Evolutionary conservation across 2,329 filamentous ascomycete species (phyloP).

Genomic region (Emmonsiellopsis sp.): DNA sequence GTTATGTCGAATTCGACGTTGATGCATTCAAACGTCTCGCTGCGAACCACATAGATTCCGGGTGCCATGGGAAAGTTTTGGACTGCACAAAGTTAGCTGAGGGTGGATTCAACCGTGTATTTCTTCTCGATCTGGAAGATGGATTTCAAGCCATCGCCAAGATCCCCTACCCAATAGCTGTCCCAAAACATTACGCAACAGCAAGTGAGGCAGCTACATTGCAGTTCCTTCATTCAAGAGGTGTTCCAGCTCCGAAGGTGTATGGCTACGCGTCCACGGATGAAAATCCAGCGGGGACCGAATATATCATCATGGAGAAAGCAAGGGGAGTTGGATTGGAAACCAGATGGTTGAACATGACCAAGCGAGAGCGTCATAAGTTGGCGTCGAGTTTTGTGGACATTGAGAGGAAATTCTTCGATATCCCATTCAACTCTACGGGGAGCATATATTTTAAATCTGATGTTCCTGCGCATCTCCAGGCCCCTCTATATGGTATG

Average conservation of each 20-base stretch:
- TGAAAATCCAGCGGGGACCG: conserved; percentile 28
- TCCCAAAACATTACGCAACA: conserved; percentile 14
- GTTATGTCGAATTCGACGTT: conserved; percentile 9
- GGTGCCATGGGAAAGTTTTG: conserved; percentile 1
- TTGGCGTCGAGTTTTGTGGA: conserved; percentile 14
- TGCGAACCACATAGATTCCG: conserved; percentile 1
- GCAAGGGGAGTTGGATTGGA: conserved; percentile 21
- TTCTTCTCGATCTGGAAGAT: conserved; percentile 16
- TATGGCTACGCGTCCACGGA: conserved; percentile 24
- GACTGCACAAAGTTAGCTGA: conserved; percentile 15
- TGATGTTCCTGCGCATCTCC: conserved; percentile 2
- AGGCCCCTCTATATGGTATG: background rate
- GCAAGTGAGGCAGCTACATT: conserved; percentile 29
- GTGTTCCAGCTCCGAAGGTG: conserved; percentile 27
- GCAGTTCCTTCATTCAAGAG: conserved; percentile 20
- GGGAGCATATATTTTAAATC: conserved; percentile 14
- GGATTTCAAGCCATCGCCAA: conserved; percentile 17
- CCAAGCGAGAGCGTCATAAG: conserved; percentile 5
- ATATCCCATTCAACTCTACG: conserved; percentile 9
- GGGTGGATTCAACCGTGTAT: conserved; percentile 18
- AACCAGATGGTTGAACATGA: conserved; percentile 20
- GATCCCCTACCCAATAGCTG: conserved; percentile 16
- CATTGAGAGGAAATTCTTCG: conserved; percentile 8
- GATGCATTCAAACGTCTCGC: conserved; percentile 8
- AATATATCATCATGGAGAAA: conserved; percentile 34